phyloP scores from a whole-genome alignment of 1,139 yeast species.

The Yamadazyma dushanensis region DNA sequence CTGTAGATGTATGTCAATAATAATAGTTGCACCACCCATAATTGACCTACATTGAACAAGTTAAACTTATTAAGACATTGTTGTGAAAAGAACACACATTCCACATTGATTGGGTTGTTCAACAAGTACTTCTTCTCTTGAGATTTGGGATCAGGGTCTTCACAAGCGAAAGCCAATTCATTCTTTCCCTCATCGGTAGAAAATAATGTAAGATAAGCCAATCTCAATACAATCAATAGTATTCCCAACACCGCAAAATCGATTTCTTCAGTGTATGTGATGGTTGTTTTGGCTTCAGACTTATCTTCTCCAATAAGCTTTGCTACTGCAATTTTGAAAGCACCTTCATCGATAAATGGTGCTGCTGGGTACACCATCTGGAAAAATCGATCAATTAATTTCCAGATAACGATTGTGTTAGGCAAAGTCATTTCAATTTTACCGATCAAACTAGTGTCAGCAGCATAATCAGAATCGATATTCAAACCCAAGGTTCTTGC shows the following conservation, averaged over 20 bases:
- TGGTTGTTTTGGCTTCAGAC: slow-evolving; percentile 16
- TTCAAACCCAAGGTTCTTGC: slow-evolving; percentile 7
- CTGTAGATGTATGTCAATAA: slow-evolving; percentile 36
- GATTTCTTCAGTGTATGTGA: slow-evolving; percentile 21
- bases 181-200: slow-evolving; percentile 25
- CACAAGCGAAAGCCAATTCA: slow-evolving; percentile 23
- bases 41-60: slow-evolving; percentile 33
- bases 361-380: slow-evolving; percentile 40
- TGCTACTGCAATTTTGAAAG: slow-evolving; percentile 20
- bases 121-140: slow-evolving; percentile 9
- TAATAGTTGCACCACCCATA: slow-evolving; percentile 23
- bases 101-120: slow-evolving; percentile 19
- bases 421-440: slow-evolving; percentile 47
- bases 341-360: slow-evolving; percentile 48
- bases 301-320: slow-evolving; percentile 25
- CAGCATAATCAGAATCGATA: not conserved
- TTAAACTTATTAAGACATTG: slow-evolving; percentile 40
- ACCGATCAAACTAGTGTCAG: slow-evolving; percentile 16
- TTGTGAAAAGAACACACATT: slow-evolving; percentile 30
- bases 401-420: slow-evolving; percentile 42
- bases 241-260: slow-evolving; percentile 35
- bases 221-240: slow-evolving; percentile 26
- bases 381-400: slow-evolving; percentile 45
- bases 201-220: slow-evolving; percentile 30
- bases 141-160: slow-evolving; percentile 25